Conservation (phyloP, 129 eudicot species). For the Heracleum sosnowskyi region DNA sequence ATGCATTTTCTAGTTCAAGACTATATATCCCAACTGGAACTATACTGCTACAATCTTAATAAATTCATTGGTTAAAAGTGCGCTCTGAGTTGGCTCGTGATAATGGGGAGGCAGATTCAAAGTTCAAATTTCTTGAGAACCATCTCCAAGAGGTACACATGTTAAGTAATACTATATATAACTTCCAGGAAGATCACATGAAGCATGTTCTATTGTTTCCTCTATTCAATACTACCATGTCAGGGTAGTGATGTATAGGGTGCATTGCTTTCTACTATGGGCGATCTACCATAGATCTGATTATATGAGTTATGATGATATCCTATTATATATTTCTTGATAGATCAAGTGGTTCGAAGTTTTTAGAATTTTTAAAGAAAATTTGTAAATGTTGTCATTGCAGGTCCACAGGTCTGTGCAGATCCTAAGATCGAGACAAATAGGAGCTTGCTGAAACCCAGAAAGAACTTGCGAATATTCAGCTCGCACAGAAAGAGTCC, state of each 20-base stretch:
- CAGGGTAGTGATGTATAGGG: neutral
- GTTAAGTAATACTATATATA: neutral
- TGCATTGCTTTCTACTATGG: neutral
- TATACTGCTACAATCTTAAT: constrained; percentile 90
- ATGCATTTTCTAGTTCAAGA: constrained; percentile 95
- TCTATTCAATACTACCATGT: too few relatives aligned
- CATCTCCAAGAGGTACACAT: constrained; percentile 75
- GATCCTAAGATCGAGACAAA: constrained; percentile 78
- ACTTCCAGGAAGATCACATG: neutral
- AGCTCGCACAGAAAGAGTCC: constrained; percentile 70
- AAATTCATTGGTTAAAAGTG: constrained; percentile 88
- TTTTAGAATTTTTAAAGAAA: neutral
- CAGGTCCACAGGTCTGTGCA: constrained; percentile 97
- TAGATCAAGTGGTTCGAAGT: neutral
- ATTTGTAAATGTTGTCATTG: neutral
- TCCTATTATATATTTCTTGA: constrained; percentile 13
- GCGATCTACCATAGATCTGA: neutral
- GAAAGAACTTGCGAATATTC: constrained; percentile 86
- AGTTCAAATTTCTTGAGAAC: constrained; percentile 77
- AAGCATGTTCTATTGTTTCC: neutral
- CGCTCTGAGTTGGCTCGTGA: constrained; percentile 75
- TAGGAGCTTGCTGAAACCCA: constrained; percentile 94
- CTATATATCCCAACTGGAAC: constrained; percentile 78
- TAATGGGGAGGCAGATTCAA: constrained; percentile 62
- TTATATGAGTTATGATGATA: neutral